phyloP scores from a whole-genome alignment of 805 yeast genomes.

The Ogataea salicorniae region DNA sequence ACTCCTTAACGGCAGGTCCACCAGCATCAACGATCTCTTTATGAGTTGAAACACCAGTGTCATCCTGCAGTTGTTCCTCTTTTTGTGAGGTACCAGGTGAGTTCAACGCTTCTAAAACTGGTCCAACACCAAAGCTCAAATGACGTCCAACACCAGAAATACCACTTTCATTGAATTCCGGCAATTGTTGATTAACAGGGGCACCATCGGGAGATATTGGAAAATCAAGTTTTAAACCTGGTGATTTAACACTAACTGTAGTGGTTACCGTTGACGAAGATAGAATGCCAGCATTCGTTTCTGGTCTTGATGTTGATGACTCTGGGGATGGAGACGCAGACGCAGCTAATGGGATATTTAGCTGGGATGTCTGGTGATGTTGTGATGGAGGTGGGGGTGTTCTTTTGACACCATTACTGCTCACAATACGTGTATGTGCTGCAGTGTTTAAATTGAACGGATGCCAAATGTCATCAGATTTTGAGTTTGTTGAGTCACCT shows the following conservation, averaged over 20 bases:
- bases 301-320: too few relatives aligned
- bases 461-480: constrained; percentile 22
- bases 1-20: neutral
- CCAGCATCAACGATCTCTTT: neutral
- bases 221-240: too few relatives aligned
- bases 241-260: too few relatives aligned
- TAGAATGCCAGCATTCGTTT: too few relatives aligned
- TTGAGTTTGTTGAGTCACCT: constrained; percentile 5
- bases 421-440: neutral
- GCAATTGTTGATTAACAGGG: too few relatives aligned
- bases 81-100: neutral
- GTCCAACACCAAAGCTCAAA: constrained; percentile 27
- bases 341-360: too few relatives aligned
- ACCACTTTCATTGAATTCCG: too few relatives aligned
- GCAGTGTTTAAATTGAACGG: constrained; percentile 11
- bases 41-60: neutral
- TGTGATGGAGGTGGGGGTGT: neutral
- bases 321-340: too few relatives aligned
- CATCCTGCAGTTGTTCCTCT: neutral
- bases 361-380: too few relatives aligned
- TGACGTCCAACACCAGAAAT: neutral
- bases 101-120: constrained; percentile 14
- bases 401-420: neutral
- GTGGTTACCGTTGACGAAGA: too few relatives aligned
- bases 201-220: too few relatives aligned